Evolutionary conservation across 108 stramenopile species (phyloP).

Genomic region (Cyclotella distinguenda): DNA sequence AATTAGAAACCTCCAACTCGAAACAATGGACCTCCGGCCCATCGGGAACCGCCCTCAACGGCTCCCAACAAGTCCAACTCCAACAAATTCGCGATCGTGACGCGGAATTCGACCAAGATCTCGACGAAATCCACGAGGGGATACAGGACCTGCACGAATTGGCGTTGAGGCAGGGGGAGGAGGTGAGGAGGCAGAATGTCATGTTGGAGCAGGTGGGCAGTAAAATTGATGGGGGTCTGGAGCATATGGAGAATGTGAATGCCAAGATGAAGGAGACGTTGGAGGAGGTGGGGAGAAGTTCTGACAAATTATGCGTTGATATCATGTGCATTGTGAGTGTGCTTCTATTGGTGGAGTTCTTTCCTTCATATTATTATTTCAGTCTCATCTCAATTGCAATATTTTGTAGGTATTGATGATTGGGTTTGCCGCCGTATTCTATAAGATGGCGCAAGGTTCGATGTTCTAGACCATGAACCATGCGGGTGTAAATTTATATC

Average conservation of each 20-base stretch:
- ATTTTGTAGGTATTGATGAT: conserved; percentile 17
- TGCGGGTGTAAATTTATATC: no score
- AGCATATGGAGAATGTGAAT: conserved; percentile 81
- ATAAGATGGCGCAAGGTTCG: conserved; percentile 8
- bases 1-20: conserved; percentile 10
- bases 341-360: not conserved
- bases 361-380: not conserved
- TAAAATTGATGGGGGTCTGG: conserved; percentile 74
- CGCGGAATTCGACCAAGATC: conserved; percentile 81
- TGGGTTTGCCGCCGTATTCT: conserved; percentile 29
- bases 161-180: conserved; percentile 77
- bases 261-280: conserved; percentile 88
- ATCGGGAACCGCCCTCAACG: conserved; percentile 58
- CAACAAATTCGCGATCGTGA: conserved; percentile 81
- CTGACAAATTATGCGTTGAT: conserved; percentile 93
- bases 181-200: conserved; percentile 74
- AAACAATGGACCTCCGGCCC: conserved; percentile 32
- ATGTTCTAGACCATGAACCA: no score
- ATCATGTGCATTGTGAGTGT: conserved; percentile 90
- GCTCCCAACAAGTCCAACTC: conserved; percentile 71
- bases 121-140: conserved; percentile 88
- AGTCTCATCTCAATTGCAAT: not conserved
- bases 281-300: conserved; percentile 78
- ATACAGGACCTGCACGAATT: conserved; percentile 85
- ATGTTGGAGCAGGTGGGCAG: conserved; percentile 76